Base-by-base conservation (phyloP, 768 basidiomycete genomes). In the Pleurotus djamor region DNA sequence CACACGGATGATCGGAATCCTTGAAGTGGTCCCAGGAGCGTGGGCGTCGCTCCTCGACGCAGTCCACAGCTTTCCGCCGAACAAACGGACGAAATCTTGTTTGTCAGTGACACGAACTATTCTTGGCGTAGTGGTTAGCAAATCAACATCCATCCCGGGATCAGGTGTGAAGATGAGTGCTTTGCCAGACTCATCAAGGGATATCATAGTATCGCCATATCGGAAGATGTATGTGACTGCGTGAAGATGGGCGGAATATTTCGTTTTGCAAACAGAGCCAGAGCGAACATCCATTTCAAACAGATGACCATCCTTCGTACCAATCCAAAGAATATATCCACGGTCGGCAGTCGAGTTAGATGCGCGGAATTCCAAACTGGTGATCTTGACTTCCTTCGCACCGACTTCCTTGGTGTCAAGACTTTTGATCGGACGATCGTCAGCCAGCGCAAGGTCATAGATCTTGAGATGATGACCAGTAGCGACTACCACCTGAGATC, bases 301-400 rank as follows among this genome's bases (percentile, higher is more conserved):
- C 28, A 99, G 60, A 69, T 90, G 86, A 0, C 96, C 96, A 28
- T 96, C 94, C 74, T 91, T 94, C 33, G 93, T 93, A 4, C 96
- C 96, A 9, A 89, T 74, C 96, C 96, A 98, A 2, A 94, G 65
- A 57, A 83, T 79, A 34, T 77, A 77, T 2, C 90, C 92, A 14
- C 81, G 76, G 55, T 88, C 83, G 0, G 63, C 72, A n/a, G 72
- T 64, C 8, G 69, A 64, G 2, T 63, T 65, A 2, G 80, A 78
- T 0, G 88, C 81, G 13, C 88, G 79, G 69, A 95, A 92, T 70
- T 89, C 93, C 72, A 96, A 79, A 17, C 87, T 85, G 1, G 88
- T 87, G 38, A 96, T 79, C 64, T 85, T 87, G 3, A 82, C 71
- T 47, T 93, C 89, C 67, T 89, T 92, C 51, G 81, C 50, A 0